These are phyloP conservation scores for Aristolochia fimbriata DNA, from an alignment of 164 flowering plant species.

Conservation along the genomic window DNA sequence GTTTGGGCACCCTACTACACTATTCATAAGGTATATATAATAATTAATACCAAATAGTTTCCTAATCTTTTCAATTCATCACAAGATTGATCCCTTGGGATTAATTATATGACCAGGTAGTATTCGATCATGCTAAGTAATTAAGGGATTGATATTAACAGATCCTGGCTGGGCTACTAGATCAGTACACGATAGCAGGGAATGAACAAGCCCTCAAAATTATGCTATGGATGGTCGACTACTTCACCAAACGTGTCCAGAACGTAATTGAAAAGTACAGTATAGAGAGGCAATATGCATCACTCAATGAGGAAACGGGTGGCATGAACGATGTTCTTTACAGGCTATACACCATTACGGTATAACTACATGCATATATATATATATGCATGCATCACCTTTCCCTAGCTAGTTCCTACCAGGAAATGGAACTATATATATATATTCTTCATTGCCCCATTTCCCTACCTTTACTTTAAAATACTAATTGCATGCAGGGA, in stretches of 20 bases:
- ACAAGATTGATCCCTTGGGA: too few relatives aligned
- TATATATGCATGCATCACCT: too few relatives aligned
- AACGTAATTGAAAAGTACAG: conserved; percentile 51
- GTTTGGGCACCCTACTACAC: conserved; percentile 99
- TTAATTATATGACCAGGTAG: too few relatives aligned
- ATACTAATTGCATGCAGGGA: conserved; percentile 27
- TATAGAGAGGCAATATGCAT: conserved; percentile 56
- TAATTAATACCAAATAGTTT: too few relatives aligned
- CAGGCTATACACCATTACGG: conserved; percentile 58
- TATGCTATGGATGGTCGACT: conserved; percentile 70
- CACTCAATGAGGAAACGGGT: conserved; percentile 87
- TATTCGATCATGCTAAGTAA: conserved; percentile 14
- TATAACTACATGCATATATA: conserved; percentile 3
- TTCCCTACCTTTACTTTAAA: too few relatives aligned
- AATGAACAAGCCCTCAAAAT: conserved; percentile 60
- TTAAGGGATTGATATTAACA: conserved; percentile 10
- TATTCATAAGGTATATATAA: conserved; percentile 99
- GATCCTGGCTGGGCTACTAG: conserved; percentile 93
- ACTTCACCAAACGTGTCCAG: conserved; percentile 75
- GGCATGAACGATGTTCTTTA: conserved; percentile 99
- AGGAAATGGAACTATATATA: too few relatives aligned
- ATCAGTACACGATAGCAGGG: conserved; percentile 60
- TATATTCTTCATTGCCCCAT: too few relatives aligned
- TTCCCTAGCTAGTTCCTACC: too few relatives aligned
- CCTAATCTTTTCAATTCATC: too few relatives aligned